These are phyloP conservation scores for Waltergamsia citrina DNA, from an alignment of 2,329 filamentous ascomycete genomes.

Conservation along the genomic window DNA sequence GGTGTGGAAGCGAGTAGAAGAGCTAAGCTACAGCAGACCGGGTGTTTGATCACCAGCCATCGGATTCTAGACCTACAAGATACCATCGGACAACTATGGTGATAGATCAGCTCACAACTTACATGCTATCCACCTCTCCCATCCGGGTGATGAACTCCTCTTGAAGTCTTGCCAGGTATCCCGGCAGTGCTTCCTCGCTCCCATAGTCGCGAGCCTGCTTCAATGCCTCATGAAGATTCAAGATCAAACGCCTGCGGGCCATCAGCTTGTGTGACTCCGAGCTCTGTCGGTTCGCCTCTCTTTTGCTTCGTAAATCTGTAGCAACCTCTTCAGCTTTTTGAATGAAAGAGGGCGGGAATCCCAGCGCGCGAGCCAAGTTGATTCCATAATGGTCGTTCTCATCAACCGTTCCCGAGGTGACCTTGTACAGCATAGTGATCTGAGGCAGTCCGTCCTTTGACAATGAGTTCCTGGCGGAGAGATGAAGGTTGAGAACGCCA, in stretches of 20 bases:
- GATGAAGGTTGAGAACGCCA: constrained; percentile 75
- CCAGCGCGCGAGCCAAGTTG: constrained; percentile 65
- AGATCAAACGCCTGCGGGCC: constrained; percentile 61
- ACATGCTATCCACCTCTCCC: constrained; percentile 47
- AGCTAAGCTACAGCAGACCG: constrained; percentile 58
- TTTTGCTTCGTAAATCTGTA: constrained; percentile 46
- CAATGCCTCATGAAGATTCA: constrained; percentile 65
- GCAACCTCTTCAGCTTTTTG: constrained; percentile 60
- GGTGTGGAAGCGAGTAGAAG: constrained; percentile 60
- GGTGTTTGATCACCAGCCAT: constrained; percentile 26
- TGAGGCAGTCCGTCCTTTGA: constrained; percentile 40
- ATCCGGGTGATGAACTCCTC: constrained; percentile 66
- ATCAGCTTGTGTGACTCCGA: constrained; percentile 49
- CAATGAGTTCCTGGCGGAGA: constrained; percentile 56
- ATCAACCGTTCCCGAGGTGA: constrained; percentile 60
- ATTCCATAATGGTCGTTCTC: constrained; percentile 71
- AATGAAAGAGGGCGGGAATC: constrained; percentile 60
- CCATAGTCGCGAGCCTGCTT: constrained; percentile 55
- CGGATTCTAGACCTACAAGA: neutral
- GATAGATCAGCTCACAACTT: too few species aligned
- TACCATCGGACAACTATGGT: too few species aligned
- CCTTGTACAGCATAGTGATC: constrained; percentile 83
- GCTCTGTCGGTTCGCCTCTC: constrained; percentile 46
- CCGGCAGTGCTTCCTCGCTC: constrained; percentile 48
- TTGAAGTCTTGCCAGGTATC: constrained; percentile 35